These are phyloP conservation scores for Botrytis elliptica DNA, from an alignment of 2,329 filamentous ascomycete genomes.

Conservation along the genomic window DNA sequence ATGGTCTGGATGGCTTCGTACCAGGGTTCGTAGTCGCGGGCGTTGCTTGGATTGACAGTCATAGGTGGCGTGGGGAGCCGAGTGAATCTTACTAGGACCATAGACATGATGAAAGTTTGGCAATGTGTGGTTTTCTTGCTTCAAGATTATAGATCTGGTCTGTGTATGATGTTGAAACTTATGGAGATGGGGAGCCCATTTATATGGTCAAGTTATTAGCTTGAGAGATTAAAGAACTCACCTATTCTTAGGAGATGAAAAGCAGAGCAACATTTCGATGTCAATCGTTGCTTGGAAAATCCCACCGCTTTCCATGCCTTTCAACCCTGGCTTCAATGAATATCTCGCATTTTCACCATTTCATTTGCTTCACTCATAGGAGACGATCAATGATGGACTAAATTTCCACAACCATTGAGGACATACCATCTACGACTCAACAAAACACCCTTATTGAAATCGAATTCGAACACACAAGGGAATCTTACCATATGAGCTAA, in stretches of 20 bases:
- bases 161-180: background rate
- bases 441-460: background rate
- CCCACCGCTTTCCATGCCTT: background rate
- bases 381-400: background rate
- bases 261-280: background rate
- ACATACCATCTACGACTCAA: background rate
- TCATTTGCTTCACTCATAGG: background rate
- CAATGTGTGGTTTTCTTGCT: background rate
- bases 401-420: background rate
- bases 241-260: background rate
- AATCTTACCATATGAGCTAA: background rate
- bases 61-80: background rate
- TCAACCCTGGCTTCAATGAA: background rate
- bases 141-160: background rate
- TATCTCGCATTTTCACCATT: background rate
- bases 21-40: background rate
- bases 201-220: background rate
- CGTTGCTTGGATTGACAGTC: background rate
- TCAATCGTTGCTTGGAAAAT: background rate
- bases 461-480: background rate
- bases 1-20: background rate
- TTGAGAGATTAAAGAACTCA: background rate
- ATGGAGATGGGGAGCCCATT: background rate
- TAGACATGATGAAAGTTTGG: background rate
- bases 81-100: background rate